Evolutionary conservation across 2,329 filamentous ascomycete genomes (phyloP), one percentile per base, ranked within the genome.

Genomic region (Neospermospora avenae): DNA sequence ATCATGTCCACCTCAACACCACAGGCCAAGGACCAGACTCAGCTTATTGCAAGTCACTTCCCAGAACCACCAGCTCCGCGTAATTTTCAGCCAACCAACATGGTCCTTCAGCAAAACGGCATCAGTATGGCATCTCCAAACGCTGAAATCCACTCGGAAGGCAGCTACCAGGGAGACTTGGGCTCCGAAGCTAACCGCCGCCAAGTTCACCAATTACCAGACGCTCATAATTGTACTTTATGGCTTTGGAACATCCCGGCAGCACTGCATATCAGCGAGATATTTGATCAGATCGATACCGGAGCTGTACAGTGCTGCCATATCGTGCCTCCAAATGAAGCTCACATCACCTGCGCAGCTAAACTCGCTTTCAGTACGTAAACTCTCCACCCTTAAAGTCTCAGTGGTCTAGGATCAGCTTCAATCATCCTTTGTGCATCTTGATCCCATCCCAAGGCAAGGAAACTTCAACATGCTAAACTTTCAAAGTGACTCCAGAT

Each of bases 281-380:
- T 70, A 13, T 67, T 68, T 37, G 52, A 39, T 4, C 45, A 35
- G 18, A 65, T 69, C 41, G 49, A 52, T 7, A 57, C 42, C 22
- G 67, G 67, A 16, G 56, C 65, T 1, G 65, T 69, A 3, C 63
- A 59, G 18, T 57, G 55, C 6, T 39, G 65, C 6, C 59, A 66
- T 41, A 49, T 68, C 14, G 59, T 55, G 8, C 45, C 52, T 2
- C 52, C 65, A 14, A 53, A 44, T 20, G 51, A 31, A 8, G 39
- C 14, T 3, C 59, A 67, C 34, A n/a, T 10, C 13, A 61, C 56
- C 1, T 59, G 44, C 16, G 66, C 63, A 20, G 66, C 65, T 5
- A 67, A 68, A 39, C 25, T 69, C 10, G 59, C 59, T 1, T 68
- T 69, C 39, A 65, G n/a, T n/a, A n/a, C n/a, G n/a, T n/a, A n/a